Base-by-base conservation (phyloP, 805 yeast species). In the Yarrowia sp. region DNA sequence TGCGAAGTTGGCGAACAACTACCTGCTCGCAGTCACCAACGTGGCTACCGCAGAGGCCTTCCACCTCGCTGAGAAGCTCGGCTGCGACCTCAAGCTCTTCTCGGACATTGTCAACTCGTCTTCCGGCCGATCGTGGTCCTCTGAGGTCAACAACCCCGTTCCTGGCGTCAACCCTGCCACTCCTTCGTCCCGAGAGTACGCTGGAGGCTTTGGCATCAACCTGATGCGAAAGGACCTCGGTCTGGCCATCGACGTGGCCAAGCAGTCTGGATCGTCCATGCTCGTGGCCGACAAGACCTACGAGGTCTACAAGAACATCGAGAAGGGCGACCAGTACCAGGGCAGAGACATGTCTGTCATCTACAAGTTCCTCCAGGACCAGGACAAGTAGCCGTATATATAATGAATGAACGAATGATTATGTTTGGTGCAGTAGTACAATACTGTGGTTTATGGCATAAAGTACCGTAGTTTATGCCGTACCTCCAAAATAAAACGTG, bases 41-140 rank as follows among this genome's bases (percentile, higher is more conserved):
- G 73, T 81, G 66, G 84, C 84, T 0, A 81, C 81, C 13, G 79
- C 82, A 9, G 85, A 81, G 66, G 81, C 83, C 8, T 80, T 81
- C 73, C 82, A 79, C 63, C 72, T 81, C 63, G 85, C 85, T 22
- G 74, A 74, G 62, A 72, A 80, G 13, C 76, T 80, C 62, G 81
- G 82, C 6, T 76, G 81, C 62, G 77, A 81, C 68, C 71, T 80
- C 68, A 69, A 76, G 41, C 71, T 73, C 62, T 80, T 80, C 67
- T 80, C 83, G 27, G 77, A 79, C 53, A 73, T 81, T 62, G 81
- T 81, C 16, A 71, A 82, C 31, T 81, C 79, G 3, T 79, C 83
- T 12, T 77, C 84, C 6, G 85, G 84, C 16, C 77, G 80, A 66
- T 73, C 80, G 3, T 81, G 85, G 85, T 81, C 84, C 13, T 73